Evolutionary conservation across 331 rosid species (phyloP).

Genomic region (Rhamnella rubrinervis): DNA sequence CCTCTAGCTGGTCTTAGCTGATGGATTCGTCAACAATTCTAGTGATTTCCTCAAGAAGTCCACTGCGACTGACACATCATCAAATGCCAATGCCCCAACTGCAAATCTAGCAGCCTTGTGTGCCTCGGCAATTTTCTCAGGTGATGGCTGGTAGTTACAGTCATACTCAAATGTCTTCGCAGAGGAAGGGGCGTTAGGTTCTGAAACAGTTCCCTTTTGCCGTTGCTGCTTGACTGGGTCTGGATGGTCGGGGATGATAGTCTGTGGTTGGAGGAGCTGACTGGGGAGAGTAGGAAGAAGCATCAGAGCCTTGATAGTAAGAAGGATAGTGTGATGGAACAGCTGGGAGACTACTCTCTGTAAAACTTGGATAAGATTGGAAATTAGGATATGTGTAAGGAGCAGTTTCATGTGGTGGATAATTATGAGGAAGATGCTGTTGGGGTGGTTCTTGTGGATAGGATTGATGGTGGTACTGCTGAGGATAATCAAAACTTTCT

Average conservation of each 20-base stretch:
- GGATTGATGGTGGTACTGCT: constrained; percentile 55
- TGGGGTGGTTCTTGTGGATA: constrained; percentile 59
- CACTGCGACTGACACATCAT: constrained; percentile 86
- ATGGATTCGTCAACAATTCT: constrained; percentile 88
- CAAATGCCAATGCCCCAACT: constrained; percentile 97
- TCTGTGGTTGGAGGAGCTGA: constrained; percentile 32
- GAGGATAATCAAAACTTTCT: constrained; percentile 59
- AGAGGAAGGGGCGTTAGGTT: constrained; percentile 47
- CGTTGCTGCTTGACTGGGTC: constrained; percentile 44
- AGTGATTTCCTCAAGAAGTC: constrained; percentile 84
- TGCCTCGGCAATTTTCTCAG: constrained; percentile 93
- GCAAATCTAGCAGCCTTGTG: constrained; percentile 99
- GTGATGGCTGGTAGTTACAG: constrained; percentile 76
- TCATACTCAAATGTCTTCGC: constrained; percentile 64
- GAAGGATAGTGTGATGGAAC: constrained; percentile 51
- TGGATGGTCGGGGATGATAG: constrained; percentile 41
- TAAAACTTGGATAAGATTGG: constrained; percentile 93
- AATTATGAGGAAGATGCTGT: constrained; percentile 58
- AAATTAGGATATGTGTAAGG: constrained; percentile 61
- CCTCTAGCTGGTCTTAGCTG: constrained; percentile 23
- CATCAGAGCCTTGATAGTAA: constrained; percentile 48
- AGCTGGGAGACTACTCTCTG: constrained; percentile 81
- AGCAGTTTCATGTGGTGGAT: constrained; percentile 55
- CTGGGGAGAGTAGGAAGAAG: constrained; percentile 41
- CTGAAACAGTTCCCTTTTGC: constrained; percentile 51